Evolutionary conservation across 352 stramenopile genomes (phyloP), one percentile per base, ranked within the genome.

Genomic region (Phytophthora capsici): DNA sequence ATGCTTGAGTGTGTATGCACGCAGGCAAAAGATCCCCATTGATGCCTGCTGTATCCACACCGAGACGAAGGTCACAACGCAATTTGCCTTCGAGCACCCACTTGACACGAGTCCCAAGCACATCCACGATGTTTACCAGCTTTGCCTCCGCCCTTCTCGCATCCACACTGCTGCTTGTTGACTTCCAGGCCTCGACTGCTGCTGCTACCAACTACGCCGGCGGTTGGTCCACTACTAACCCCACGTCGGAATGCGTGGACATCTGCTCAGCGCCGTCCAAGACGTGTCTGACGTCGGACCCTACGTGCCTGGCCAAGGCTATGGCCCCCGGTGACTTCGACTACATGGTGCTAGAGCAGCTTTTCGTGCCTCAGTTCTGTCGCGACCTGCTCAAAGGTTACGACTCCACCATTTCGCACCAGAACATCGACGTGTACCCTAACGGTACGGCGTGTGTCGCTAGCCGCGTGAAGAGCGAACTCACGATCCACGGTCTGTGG

Each of bases 311-410:
- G 28, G 68, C 76, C 54, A 90, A 91, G 74, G 75, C 77, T 46
- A 59, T 82, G 71, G 58, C 55, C 13, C 77, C 82, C 12, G 80
- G 83, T 40, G 82, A 90, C 73, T 92, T 84, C 40, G 85, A 91
- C 76, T 92, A 88, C 66, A 59, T 94, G 41, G 53, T 92, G 48
- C 68, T 94, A 14, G 83, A 93, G 71, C 79, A 93, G 66, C 67
- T 93, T 57, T 93, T 87, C 65, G 73, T 88, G 49, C 85, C 85
- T 70, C 82, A 93, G 72, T 93, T 86, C 66, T 93, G 85, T 66
- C 85, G 85, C 34, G 85, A 93, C 60, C 65, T 93, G 45, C 75
- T 91, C 38, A 55, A 75, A 9, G 85, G 85, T 12, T 63, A 82
- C 8, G 85, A 93, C 71, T 86, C 75, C 45, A 93, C 85, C 34